Evolutionary conservation across 2,329 filamentous ascomycete species (phyloP).

Genomic region (Corniculantispora saksenae): DNA sequence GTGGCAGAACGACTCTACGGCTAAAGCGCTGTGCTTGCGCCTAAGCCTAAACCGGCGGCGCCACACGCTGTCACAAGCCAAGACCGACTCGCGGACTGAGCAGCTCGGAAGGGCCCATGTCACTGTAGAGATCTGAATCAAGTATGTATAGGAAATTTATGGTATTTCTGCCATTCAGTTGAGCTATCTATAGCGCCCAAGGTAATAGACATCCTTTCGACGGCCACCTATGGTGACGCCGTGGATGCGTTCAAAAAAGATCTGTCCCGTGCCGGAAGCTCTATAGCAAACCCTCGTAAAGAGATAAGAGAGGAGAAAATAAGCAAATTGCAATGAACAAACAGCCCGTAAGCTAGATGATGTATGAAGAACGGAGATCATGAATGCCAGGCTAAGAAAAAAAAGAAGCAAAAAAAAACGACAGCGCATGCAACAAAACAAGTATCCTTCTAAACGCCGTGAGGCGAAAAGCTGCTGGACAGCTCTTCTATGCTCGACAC

Average conservation of each 20-base stretch:
- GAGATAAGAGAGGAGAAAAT: background rate
- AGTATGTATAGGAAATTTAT: slow-evolving; percentile 26
- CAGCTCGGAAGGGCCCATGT: no score
- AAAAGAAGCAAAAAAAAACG: background rate
- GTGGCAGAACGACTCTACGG: no score
- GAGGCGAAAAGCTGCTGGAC: slow-evolving; percentile 11
- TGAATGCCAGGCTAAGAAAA: background rate
- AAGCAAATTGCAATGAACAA: background rate
- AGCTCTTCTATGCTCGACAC: slow-evolving; percentile 11
- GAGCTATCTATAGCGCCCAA: slow-evolving; percentile 1
- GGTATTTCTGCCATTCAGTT: slow-evolving; percentile 41
- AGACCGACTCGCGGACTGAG: no score
- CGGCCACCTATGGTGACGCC: background rate
- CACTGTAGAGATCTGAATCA: background rate
- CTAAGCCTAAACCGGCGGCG: no score
- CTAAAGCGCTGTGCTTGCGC: no score
- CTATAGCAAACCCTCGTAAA: background rate
- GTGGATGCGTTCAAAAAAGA: background rate
- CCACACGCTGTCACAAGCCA: no score
- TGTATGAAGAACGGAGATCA: background rate
- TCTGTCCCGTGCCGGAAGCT: background rate
- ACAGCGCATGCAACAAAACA: background rate
- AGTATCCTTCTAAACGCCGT: slow-evolving; percentile 15
- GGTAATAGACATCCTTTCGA: background rate
- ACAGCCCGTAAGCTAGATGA: no score